These are phyloP conservation scores for Monilinia vaccinii-corymbosi DNA, from an alignment of 2,329 filamentous ascomycete species.

Conservation along the genomic window DNA sequence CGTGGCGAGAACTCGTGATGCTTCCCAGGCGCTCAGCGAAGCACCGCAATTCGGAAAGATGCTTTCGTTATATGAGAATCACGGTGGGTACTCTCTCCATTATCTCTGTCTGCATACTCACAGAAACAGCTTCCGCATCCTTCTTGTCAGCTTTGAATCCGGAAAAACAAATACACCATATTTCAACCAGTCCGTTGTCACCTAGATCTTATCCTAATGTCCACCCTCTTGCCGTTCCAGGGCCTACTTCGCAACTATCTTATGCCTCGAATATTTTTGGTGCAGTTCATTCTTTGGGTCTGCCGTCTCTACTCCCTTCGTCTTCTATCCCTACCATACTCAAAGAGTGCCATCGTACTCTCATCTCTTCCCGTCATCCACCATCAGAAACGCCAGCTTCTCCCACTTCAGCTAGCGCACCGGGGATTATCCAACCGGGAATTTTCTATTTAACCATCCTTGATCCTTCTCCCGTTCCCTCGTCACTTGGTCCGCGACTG, in stretches of 20 bases:
- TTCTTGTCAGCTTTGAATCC: constrained; percentile 27
- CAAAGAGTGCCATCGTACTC: constrained; percentile 45
- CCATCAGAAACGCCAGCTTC: neutral
- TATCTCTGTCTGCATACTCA: neutral
- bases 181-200: constrained; percentile 32
- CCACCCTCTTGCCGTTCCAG: constrained; percentile 28
- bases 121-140: constrained; percentile 21
- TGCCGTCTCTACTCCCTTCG: constrained; percentile 48
- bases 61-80: constrained; percentile 27
- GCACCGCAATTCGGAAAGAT: constrained; percentile 14
- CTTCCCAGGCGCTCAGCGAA: neutral
- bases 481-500: constrained; percentile 48
- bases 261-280: constrained; percentile 35
- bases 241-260: constrained; percentile 32
- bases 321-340: constrained; percentile 48
- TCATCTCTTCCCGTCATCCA: constrained; percentile 33
- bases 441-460: constrained; percentile 51
- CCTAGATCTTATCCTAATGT: constrained; percentile 30
- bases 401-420: neutral
- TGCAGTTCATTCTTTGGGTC: constrained; percentile 42
- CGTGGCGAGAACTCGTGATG: neutral
- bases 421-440: constrained; percentile 30
- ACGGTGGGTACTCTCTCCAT: constrained; percentile 17
- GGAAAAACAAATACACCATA: constrained; percentile 36
- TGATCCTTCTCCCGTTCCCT: constrained; percentile 49